Base-by-base conservation (phyloP, 139 green algal genomes). In the Nannochloris sp. region DNA sequence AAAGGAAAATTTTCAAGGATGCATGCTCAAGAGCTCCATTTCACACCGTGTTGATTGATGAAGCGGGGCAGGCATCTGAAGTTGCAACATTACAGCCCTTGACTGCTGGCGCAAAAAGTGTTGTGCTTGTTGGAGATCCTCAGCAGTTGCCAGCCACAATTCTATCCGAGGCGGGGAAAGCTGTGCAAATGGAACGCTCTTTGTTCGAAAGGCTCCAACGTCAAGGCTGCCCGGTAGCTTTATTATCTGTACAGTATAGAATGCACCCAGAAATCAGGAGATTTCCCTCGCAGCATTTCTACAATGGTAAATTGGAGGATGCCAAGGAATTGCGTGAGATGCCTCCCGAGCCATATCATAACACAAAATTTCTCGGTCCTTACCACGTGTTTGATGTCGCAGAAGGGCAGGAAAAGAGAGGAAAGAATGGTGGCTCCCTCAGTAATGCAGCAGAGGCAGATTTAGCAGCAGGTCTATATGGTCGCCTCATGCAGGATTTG, bases 91-190 rank as follows among this genome's bases (percentile, higher is more conserved):
- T 97, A 63, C 85, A 94, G 62, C 82, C 90, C 1, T 77, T 97
- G 62, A 71, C 76, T n/a, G 82, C 89, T 49, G 84, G 85, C 12
- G 81, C 76, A 33, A 66, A 67, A 69, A 82, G 75, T 69, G 77
- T 79, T 26, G 81, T 91, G 25, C 67, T 93, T 64, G 87, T 97
- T 66, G 91, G 91, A 0, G 91, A 97, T 70, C 90, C 90, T 9
- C 82, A 91, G 78, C 91, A 97, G 78, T 82, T 96, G 66, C 91
- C 91, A 13, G 88, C 91, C 63, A 97, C 91, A 11, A 76, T 97
- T n/a, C 67, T 93, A 45, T 81, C 65, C 14, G 51, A 67, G 37
- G 49, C 58, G 6, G 87, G 76, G 23, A 73, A 74, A 67, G 70
- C 85, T 55, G 68, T 82, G 44, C 59, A 64, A 20, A 75, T 95